Conservation (phyloP, 192 early-diverging fungal species). For the Coemansia sp. region DNA sequence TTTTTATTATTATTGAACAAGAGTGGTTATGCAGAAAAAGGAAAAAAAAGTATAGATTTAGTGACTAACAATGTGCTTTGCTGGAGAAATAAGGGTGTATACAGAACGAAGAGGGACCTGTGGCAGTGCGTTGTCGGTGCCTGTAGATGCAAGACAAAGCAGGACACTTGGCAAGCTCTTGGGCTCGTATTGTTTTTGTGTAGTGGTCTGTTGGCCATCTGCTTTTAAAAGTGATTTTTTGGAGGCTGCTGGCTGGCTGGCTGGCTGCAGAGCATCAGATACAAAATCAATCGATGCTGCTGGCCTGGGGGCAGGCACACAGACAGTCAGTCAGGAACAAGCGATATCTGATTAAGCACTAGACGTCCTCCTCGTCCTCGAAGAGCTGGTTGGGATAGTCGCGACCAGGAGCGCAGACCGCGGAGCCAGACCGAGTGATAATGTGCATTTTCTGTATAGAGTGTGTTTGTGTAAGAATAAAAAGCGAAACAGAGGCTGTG, state of each 20-base stretch:
- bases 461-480: background rate
- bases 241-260: background rate
- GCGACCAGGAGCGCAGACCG: slow-evolving; percentile 2
- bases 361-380: slow-evolving; percentile 5
- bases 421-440: slow-evolving; percentile 1
- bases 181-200: background rate
- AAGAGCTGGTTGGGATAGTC: slow-evolving; percentile 10
- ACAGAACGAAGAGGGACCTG: background rate
- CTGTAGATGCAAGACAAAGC: slow-evolving; percentile 1
- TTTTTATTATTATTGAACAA: background rate
- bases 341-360: background rate
- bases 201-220: background rate
- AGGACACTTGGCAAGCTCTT: background rate
- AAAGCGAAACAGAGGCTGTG: background rate
- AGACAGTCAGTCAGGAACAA: background rate
- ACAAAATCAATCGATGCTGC: background rate
- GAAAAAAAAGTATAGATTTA: background rate
- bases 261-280: background rate
- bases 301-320: background rate
- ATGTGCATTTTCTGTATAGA: background rate
- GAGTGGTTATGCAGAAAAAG: background rate
- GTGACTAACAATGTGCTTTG: slow-evolving; percentile 10
- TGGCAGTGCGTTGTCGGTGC: background rate
- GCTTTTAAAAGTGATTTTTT: background rate
- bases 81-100: background rate